These are phyloP conservation scores for Penicillium fuscoglaucum DNA, from an alignment of 2,329 filamentous ascomycete species.

Conservation along the genomic window DNA sequence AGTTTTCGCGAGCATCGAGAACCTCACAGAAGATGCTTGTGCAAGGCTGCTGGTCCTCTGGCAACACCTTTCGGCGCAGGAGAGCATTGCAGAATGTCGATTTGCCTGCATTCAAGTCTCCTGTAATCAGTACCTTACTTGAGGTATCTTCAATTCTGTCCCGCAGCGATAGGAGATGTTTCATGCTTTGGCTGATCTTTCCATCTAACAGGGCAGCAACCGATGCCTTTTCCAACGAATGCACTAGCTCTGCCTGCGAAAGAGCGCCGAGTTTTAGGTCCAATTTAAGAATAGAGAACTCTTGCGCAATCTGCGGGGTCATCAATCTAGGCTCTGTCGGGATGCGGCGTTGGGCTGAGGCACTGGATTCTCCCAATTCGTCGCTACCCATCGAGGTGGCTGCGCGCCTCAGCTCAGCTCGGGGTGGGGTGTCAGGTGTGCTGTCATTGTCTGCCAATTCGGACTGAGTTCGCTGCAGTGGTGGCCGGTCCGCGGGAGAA, in stretches of 20 bases:
- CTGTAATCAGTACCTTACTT: constrained; percentile 94
- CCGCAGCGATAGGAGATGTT: constrained; percentile 79
- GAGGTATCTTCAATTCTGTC: constrained; percentile 97
- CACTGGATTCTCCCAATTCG: constrained; percentile 69
- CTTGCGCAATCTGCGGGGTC: constrained; percentile 87
- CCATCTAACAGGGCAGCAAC: constrained; percentile 89
- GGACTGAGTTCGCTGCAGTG: constrained; percentile 39
- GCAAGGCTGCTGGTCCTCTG: constrained; percentile 96
- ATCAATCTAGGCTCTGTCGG: constrained; percentile 76
- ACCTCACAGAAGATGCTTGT: constrained; percentile 99
- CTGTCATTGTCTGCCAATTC: constrained; percentile 30
- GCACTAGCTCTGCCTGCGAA: constrained; percentile 85
- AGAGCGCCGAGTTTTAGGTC: constrained; percentile 87
- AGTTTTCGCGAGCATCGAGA: constrained; percentile 86
- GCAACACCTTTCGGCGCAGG: constrained; percentile 83
- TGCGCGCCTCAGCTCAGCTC: constrained; percentile 64
- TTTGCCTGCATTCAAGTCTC: constrained; percentile 95
- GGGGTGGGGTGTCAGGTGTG: constrained; percentile 36
- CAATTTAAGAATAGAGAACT: constrained; percentile 93
- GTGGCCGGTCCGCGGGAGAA: constrained; percentile 37
- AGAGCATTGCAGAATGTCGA: constrained; percentile 99
- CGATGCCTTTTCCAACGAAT: constrained; percentile 88
- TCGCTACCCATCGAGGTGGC: constrained; percentile 68
- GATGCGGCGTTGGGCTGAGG: constrained; percentile 62
- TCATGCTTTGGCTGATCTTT: constrained; percentile 90